These are phyloP conservation scores for Colletotrichum coccodes DNA, from an alignment of 2,329 filamentous ascomycete genomes.

Conservation along the genomic window DNA sequence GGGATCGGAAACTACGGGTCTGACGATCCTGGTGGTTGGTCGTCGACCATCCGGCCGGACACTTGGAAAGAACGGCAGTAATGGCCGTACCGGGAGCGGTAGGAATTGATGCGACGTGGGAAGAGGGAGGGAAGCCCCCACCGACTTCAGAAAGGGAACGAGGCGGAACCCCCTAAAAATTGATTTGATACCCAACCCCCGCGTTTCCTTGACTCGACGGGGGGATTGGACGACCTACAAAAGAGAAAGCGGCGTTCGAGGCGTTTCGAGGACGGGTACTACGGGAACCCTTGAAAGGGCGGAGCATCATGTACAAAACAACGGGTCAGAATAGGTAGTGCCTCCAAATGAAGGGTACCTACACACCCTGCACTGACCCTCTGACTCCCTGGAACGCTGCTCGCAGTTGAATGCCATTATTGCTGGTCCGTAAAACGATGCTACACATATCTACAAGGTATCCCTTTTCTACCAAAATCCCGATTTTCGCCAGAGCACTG, in stretches of 20 bases:
- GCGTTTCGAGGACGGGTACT: conserved; percentile 15
- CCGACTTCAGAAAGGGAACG: background rate
- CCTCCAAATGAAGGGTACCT: conserved; percentile 4
- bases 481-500: conserved; percentile 27
- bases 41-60: background rate
- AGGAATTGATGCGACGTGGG: background rate
- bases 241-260: conserved; percentile 23
- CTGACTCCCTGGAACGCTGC: background rate
- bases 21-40: background rate
- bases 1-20: background rate
- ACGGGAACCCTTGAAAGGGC: background rate
- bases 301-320: conserved; percentile 16
- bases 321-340: conserved; percentile 1
- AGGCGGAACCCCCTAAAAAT: background rate
- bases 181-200: conserved; percentile 2
- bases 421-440: conserved; percentile 22
- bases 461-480: conserved; percentile 31
- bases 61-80: background rate
- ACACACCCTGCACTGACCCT: background rate
- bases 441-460: conserved; percentile 30
- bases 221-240: background rate
- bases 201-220: background rate
- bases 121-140: background rate
- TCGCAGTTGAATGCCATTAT: conserved; percentile 28
- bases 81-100: background rate